A percentile compares a stretch with the other conserved stretches of the same genome.
Evolutionary conservation across 345 rosid species (phyloP).

Genomic region (Eutrema heterophyllum): DNA sequence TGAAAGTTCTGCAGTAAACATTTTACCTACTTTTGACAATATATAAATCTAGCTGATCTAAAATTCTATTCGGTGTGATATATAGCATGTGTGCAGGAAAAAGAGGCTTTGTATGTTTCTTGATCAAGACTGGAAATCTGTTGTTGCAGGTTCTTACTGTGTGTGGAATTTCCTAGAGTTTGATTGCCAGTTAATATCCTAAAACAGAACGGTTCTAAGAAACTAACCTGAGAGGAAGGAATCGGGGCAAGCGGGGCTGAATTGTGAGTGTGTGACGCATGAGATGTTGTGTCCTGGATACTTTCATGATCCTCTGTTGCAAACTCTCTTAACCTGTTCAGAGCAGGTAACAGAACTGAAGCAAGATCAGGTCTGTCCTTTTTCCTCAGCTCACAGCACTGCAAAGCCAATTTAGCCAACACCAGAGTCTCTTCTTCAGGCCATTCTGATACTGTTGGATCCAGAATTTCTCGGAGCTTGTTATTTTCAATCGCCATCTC

Average conservation of each 20-base stretch:
- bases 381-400: conserved; percentile 75
- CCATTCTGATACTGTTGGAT: conserved; percentile 60
- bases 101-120: background rate
- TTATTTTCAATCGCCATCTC: conserved; percentile 50
- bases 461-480: conserved; percentile 48
- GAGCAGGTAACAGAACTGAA: conserved; percentile 55
- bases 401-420: conserved; percentile 58
- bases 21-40: background rate
- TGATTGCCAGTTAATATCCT: background rate
- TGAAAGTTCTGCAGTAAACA: background rate
- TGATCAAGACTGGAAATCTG: background rate
- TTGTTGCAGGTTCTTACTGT: background rate
- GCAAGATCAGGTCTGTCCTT: conserved; percentile 78
- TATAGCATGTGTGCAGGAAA: background rate
- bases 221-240: conserved; percentile 27
- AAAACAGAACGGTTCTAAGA: background rate
- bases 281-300: background rate
- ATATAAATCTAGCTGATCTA: background rate
- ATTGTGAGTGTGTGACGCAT: background rate
- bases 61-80: background rate
- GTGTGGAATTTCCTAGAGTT: background rate
- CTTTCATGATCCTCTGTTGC: conserved; percentile 31
- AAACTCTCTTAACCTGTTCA: conserved; percentile 45
- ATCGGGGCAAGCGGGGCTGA: background rate
- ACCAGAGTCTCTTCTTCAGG: conserved; percentile 58